phyloP scores from a whole-genome alignment of 2,329 filamentous ascomycete species.

The Ramularia endophylla region DNA sequence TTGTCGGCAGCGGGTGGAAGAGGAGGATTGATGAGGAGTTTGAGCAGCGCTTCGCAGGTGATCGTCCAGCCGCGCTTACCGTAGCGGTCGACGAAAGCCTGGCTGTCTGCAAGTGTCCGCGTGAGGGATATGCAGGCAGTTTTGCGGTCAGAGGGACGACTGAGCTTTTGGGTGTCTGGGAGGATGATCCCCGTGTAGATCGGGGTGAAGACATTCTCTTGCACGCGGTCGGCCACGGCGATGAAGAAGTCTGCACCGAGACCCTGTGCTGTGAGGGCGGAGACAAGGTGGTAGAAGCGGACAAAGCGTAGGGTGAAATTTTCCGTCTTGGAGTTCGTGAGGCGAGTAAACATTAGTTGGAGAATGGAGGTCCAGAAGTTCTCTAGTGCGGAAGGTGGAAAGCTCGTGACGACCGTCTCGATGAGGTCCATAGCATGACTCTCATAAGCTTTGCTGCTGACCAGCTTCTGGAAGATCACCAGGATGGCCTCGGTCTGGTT shows the following conservation, averaged over 20 bases:
- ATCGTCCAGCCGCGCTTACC: conserved; percentile 79
- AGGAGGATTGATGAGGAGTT: conserved; percentile 83
- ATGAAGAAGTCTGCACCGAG: conserved; percentile 92
- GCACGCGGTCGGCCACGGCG: conserved; percentile 72
- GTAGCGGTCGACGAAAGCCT: conserved; percentile 68
- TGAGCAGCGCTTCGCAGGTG: conserved; percentile 83
- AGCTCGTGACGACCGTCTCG: conserved; percentile 68
- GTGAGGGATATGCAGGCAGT: conserved; percentile 88
- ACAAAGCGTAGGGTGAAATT: conserved; percentile 82
- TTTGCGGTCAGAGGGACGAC: conserved; percentile 84
- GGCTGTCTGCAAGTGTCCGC: conserved; percentile 82
- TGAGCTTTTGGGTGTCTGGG: conserved; percentile 80
- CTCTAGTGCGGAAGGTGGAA: conserved; percentile 68
- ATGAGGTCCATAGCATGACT: conserved; percentile 83
- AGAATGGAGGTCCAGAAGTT: conserved; percentile 75
- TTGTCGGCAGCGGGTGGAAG: conserved; percentile 60
- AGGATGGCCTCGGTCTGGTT: conserved; percentile 82
- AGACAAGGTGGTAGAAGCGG: conserved; percentile 89
- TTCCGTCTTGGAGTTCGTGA: conserved; percentile 70
- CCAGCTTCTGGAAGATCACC: conserved; percentile 91
- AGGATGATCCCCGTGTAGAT: conserved; percentile 86
- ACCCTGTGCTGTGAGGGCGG: conserved; percentile 70
- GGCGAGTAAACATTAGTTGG: conserved; percentile 69
- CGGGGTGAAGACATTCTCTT: conserved; percentile 69
- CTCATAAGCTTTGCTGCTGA: conserved; percentile 78